Evolutionary conservation across 306 rosid genomes (phyloP).

Genomic region (Citrullus mucosospermus): DNA sequence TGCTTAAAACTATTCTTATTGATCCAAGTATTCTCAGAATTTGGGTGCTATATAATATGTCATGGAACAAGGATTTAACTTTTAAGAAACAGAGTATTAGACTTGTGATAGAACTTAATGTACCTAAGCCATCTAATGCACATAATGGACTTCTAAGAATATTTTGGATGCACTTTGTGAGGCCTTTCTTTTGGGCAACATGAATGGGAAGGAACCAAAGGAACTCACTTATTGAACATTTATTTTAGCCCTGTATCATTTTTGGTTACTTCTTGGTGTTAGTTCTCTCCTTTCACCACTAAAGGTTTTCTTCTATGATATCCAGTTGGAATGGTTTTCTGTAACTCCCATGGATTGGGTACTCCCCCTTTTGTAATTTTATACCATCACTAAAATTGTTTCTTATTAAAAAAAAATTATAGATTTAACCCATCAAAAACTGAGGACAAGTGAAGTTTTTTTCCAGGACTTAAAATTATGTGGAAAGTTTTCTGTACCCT

Average conservation of each 20-base stretch:
- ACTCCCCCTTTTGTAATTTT: background rate
- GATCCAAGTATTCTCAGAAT: no score
- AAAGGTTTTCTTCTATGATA: background rate
- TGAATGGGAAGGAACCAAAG: no score
- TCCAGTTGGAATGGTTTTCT: background rate
- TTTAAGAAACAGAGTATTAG: no score
- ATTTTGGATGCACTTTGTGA: no score
- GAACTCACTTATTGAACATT: background rate
- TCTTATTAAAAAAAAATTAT: background rate
- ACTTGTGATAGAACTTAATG: no score
- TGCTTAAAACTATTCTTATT: no score
- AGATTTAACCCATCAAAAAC: background rate
- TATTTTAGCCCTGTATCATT: background rate
- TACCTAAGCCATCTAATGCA: no score
- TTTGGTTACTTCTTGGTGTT: background rate
- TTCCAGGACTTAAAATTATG: background rate
- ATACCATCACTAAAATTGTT: background rate
- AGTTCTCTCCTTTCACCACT: background rate
- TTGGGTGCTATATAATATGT: no score
- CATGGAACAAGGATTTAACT: no score
- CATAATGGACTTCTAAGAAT: no score
- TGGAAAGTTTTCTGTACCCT: background rate
- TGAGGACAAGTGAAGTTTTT: background rate
- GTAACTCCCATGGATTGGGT: background rate
- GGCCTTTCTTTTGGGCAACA: no score